Evolutionary conservation across 805 yeast genomes (phyloP).

Genomic region (Wickerhamiella spandovensis): DNA sequence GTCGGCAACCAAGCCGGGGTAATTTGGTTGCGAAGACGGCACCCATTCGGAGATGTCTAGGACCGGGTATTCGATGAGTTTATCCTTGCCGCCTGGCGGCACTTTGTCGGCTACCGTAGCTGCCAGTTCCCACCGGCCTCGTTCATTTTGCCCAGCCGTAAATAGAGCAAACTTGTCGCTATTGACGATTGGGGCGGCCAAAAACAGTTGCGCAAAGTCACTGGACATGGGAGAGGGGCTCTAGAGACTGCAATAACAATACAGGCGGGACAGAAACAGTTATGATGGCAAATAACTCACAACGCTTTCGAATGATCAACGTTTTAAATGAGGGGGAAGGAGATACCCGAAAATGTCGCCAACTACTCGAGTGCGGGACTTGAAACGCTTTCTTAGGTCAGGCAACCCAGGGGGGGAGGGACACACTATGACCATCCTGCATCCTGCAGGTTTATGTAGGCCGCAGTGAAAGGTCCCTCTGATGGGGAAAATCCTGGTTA

Average conservation of each 20-base stretch:
- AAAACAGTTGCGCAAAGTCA: background rate
- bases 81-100: background rate
- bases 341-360: background rate
- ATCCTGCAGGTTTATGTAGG: background rate
- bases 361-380: background rate
- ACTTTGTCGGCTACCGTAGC: background rate
- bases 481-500: background rate
- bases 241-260: background rate
- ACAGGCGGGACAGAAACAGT: background rate
- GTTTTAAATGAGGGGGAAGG: background rate
- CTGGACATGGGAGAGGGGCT: background rate
- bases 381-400: background rate
- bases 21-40: background rate
- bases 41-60: background rate
- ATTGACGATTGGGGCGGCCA: background rate
- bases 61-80: background rate
- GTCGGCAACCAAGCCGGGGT: background rate
- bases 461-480: background rate
- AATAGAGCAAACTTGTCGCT: background rate
- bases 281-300: no score
- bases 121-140: background rate
- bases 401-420: background rate
- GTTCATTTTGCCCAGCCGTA: background rate
- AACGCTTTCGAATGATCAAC: no score
- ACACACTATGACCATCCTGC: background rate